These are phyloP conservation scores for Penicillium cosmopolitanum DNA, from an alignment of 495 filamentous ascomycete genomes.

Conservation along the genomic window DNA sequence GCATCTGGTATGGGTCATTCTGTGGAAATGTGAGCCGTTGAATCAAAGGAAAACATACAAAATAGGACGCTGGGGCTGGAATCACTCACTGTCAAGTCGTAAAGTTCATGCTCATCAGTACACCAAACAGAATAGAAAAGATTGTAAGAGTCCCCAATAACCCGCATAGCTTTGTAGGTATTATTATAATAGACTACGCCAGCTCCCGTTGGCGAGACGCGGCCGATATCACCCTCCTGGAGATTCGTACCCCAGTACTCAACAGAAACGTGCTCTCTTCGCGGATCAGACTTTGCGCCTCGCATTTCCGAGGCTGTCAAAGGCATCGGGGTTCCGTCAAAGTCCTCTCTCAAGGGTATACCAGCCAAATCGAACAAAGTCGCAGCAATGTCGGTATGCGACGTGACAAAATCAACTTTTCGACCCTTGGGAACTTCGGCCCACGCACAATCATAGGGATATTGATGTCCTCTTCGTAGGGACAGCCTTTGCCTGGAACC, in stretches of 20 bases:
- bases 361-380: slow-evolving; percentile 56
- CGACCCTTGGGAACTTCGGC: slow-evolving; percentile 46
- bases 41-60: background rate
- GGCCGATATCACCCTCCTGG: background rate
- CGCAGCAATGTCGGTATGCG: slow-evolving; percentile 66
- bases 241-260: slow-evolving; percentile 54
- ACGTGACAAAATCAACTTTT: slow-evolving; percentile 47
- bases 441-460: slow-evolving; percentile 62
- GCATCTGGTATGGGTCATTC: slow-evolving; percentile 8
- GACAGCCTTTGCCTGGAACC: slow-evolving; percentile 65
- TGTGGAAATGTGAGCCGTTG: background rate
- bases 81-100: slow-evolving; percentile 2
- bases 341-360: slow-evolving; percentile 40
- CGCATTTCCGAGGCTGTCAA: background rate
- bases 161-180: slow-evolving; percentile 7
- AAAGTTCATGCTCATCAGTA: slow-evolving; percentile 11
- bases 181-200: slow-evolving; percentile 3
- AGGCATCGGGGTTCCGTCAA: slow-evolving; percentile 57
- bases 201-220: background rate
- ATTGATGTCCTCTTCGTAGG: slow-evolving; percentile 68
- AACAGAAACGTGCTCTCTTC: slow-evolving; percentile 55
- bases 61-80: background rate
- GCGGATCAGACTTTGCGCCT: background rate
- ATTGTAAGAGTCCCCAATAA: background rate
- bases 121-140: slow-evolving; percentile 12